phyloP scores from a whole-genome alignment of 768 basidiomycete species.

The Xanthoconium stramineum region DNA sequence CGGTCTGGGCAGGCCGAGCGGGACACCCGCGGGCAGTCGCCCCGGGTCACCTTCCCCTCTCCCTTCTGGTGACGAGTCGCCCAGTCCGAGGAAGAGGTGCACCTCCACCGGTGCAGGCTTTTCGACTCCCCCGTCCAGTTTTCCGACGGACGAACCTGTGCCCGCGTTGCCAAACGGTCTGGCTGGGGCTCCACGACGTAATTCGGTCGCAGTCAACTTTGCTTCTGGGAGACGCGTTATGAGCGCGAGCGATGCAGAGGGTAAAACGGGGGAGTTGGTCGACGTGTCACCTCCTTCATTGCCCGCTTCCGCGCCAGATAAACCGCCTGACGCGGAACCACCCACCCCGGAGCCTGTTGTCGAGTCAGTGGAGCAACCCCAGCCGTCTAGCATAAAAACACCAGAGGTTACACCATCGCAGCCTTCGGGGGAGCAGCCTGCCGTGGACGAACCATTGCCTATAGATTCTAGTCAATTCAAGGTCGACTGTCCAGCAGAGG shows the following conservation, averaged over 20 bases:
- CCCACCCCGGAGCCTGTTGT: not conserved
- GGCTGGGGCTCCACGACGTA: slow-evolving; percentile 18
- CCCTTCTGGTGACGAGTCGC: slow-evolving; percentile 12
- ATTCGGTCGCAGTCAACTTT: slow-evolving; percentile 29
- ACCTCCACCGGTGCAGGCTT: slow-evolving; percentile 27
- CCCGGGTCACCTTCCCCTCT: slow-evolving; percentile 21
- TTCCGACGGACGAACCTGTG: slow-evolving; percentile 21
- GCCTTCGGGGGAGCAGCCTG: slow-evolving; percentile 1
- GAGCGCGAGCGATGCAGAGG: slow-evolving; percentile 13
- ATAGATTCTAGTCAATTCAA: not conserved
- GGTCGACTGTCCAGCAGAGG: not conserved
- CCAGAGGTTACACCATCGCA: not conserved
- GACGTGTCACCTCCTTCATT: slow-evolving; percentile 5
- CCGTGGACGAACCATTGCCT: not conserved
- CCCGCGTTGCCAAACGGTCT: slow-evolving; percentile 23
- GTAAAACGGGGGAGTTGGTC: not conserved
- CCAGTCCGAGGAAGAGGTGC: slow-evolving; percentile 26
- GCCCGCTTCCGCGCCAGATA: slow-evolving; percentile 6
- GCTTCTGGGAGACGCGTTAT: slow-evolving; percentile 19
- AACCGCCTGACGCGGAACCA: slow-evolving; percentile 4
- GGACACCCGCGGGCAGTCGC: slow-evolving; percentile 11
- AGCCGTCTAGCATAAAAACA: not conserved
- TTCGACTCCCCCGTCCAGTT: slow-evolving; percentile 9
- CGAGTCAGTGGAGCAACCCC: slow-evolving; percentile 1
- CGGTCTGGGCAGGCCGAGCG: slow-evolving; percentile 25